A percentile compares a stretch with the other conserved stretches of the same genome.
phyloP scores from a whole-genome alignment of 2,329 filamentous ascomycete genomes.

The Didymellaceae sp. region DNA sequence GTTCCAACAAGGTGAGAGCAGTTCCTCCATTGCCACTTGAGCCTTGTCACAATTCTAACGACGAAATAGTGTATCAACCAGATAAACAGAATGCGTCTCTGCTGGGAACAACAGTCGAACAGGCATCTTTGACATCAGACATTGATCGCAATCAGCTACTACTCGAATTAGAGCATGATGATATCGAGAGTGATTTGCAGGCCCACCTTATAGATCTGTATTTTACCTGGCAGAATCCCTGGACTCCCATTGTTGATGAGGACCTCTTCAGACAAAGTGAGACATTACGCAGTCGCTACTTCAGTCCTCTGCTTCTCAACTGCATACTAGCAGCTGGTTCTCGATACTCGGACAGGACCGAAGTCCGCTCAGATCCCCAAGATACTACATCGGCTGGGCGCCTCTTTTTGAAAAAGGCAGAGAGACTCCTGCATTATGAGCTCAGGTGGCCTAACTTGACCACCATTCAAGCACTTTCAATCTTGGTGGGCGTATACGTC shows the following conservation, averaged over 20 bases:
- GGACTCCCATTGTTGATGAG: constrained; percentile 48
- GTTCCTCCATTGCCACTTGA: too few relatives aligned
- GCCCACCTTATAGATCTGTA: constrained; percentile 45
- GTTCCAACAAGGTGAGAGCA: constrained; percentile 31
- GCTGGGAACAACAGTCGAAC: too few relatives aligned
- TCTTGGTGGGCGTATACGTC: constrained; percentile 34
- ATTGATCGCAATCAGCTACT: not conserved
- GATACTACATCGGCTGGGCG: not conserved
- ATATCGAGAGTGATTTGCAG: constrained; percentile 28
- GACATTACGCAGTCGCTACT: constrained; percentile 3
- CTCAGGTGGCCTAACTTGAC: constrained; percentile 41
- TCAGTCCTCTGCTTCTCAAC: not conserved
- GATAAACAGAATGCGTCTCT: too few relatives aligned
- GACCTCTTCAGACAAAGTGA: constrained; percentile 44
- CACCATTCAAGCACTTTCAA: constrained; percentile 46
- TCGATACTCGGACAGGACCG: not conserved
- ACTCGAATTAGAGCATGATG: not conserved
- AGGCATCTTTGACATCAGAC: too few relatives aligned
- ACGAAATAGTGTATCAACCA: too few relatives aligned
- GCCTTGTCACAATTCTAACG: too few relatives aligned
- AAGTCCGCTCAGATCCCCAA: not conserved
- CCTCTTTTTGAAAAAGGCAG: not conserved
- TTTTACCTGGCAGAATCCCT: constrained; percentile 50
- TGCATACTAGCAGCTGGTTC: constrained; percentile 3
- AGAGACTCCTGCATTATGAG: constrained; percentile 11